Base-by-base conservation (phyloP, 2,329 filamentous ascomycete genomes). In the Metarhizium sp. region DNA sequence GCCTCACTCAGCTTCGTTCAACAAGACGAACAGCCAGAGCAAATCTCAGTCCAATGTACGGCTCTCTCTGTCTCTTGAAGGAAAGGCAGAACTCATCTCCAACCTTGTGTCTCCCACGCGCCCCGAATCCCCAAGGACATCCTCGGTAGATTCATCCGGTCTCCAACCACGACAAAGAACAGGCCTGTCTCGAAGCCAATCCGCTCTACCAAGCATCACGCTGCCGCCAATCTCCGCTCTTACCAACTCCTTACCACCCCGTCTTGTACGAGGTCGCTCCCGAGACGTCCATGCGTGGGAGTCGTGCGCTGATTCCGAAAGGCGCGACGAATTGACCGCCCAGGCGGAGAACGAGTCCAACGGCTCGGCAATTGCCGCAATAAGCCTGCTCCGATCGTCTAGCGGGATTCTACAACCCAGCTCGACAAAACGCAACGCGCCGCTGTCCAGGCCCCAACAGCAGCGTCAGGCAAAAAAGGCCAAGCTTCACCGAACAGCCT, bases 261-360 rank as follows among this genome's bases (percentile, higher is more conserved):
- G 76, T 40, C 73, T 86, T 18, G 73, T 75, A 38, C 84, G 85
- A 55, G 89, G 89, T 54, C 82, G 92, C 55, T 96, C 92, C 56
- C 85, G 90, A 54, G 89, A 96, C 68, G 89, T 91, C 18, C 85
- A 91, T 52, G 88, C 87, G 6, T 96, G 92, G 92, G 90, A 95
- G 65, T 90, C 90, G 56, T 92, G 88, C 73, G 92, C 90, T 64
- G 90, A 95, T 66, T 85, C 86, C 7, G 88, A 94, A 61, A 75
- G 81, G 52, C 85, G 87, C 47, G 89, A 90, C 64, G 88, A 90
- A 61, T 74, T 96, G 55, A 91, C 86, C 25, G 81, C 82, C n/a
- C 87, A 90, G 61, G 88, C 88, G 10, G 87, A 92, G 71, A 85
- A 89, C 62, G 90, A 95, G 66, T 82, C 82, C 7, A 89, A 80